Base-by-base conservation (phyloP, 495 filamentous ascomycete species). In the Bombardia bombarda region DNA sequence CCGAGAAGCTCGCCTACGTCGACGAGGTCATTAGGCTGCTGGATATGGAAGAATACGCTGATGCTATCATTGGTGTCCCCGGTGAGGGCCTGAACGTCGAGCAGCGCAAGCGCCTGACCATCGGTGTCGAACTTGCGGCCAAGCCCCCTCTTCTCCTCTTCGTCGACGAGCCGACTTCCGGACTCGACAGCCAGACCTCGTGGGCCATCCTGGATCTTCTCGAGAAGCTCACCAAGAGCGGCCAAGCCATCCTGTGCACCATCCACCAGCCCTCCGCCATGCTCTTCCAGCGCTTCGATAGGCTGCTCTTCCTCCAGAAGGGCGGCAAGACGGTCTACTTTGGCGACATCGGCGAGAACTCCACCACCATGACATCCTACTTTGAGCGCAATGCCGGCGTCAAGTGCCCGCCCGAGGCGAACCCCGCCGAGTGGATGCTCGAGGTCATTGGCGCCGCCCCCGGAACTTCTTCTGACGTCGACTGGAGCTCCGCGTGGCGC, bases 401-500 rank as follows among this genome's bases (percentile, higher is more conserved):
- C 16, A 70, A 78, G 32, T 95, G 88, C 61, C 84, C 84, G 2
- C 48, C 56, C 2, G 80, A 84, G 13, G 84, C 86, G n/a, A 96
- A 86, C 64, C 88, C 88, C 21, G 90, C 90, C 16, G 90, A 97
- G 65, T 95, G 86, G 86, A 95, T 97, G 86, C 71, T 97, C 26
- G 88, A 95, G 56, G 82, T 87, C 37, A 94, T 90, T 54, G 90
- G 90, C 47, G 88, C 87, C 20, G 89, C 90, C 1, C 89, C 90
- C n/a, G 87, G 86, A 19, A 81, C 78, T 16, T 57, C 72, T 42
- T 80, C 79, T 16, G 75, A 86, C 25, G 76, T 84, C 42, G 87
- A 97, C 59, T 97, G 90, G 90, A 75, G 78, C 53, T 59, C 82
- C 38, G 69, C 81, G 12, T 97, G 90, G 90, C 79, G 80, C 22